These are phyloP conservation scores for Termitomyces sp. DNA, from an alignment of 768 basidiomycete species.

Conservation along the genomic window DNA sequence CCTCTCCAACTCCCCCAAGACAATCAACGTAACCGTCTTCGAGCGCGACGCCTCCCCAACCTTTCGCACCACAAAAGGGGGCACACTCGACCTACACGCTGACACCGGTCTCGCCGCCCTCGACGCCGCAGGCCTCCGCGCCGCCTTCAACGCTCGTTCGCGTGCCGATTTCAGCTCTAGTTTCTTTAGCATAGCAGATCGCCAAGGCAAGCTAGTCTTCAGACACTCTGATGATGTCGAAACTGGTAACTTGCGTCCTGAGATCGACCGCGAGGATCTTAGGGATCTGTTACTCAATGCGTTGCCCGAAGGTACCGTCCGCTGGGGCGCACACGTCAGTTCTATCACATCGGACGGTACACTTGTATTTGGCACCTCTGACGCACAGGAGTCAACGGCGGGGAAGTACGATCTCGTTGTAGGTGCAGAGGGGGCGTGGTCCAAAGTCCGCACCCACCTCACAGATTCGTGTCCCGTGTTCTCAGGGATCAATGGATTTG, in stretches of 20 bases:
- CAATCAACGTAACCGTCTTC: conserved; percentile 18
- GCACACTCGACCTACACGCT: conserved; percentile 27
- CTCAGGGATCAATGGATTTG: conserved; percentile 26
- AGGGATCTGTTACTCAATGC: conserved; percentile 25
- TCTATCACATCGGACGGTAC: conserved; percentile 6
- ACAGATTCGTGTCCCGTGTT: conserved; percentile 29
- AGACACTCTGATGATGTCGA: conserved; percentile 8
- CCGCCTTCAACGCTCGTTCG: conserved; percentile 21
- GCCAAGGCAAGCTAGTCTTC: conserved; percentile 11
- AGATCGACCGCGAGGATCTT: conserved; percentile 26
- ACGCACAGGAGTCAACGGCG: conserved; percentile 8
- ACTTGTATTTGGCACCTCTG: conserved; percentile 14
- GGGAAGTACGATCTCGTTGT: conserved; percentile 24
- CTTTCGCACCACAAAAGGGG: conserved; percentile 23
- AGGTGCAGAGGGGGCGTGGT: conserved; percentile 37
- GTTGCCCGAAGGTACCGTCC: conserved; percentile 19
- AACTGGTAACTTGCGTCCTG: conserved; percentile 18
- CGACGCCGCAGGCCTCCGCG: conserved; percentile 23
- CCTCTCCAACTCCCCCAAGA: conserved; percentile 11
- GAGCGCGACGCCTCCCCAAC: conserved; percentile 22
- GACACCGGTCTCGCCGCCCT: conserved; percentile 25
- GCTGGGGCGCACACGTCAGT: conserved; percentile 22
- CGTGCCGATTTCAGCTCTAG: conserved; percentile 17
- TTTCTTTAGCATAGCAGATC: conserved; percentile 17
- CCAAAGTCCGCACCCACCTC: conserved; percentile 33